Evolutionary conservation across 768 basidiomycete genomes (phyloP), one percentile per base, ranked within the genome.

Genomic region (Rhodotorula diobovata): DNA sequence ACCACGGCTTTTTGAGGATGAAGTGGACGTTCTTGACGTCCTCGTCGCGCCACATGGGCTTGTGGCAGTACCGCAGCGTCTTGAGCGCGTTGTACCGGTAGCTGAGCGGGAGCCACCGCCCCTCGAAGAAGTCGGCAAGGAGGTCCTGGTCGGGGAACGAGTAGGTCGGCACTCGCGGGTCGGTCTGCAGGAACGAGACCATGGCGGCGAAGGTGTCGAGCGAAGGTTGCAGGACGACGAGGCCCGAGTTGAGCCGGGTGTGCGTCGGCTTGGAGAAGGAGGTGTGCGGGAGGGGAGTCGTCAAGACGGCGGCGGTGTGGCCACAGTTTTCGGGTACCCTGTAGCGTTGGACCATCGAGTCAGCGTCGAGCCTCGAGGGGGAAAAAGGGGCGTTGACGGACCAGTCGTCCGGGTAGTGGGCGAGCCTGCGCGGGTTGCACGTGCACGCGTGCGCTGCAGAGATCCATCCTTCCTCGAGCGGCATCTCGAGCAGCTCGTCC

Each of bases 271-370:
- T 91, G 45, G 86, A 85, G 54, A 77, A 67, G 0, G 77, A 59
- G 8, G 81, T 79, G 65, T 84, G 83, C 61, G 72, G 68, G 20
- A 82, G 81, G 11, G 85, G 86, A 32, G 84, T 81, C 48, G 82
- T 82, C 43, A 57, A 83, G 73, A 39, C 54, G 37, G 63, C 79
- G 14, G 83, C 80, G 11, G 89, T 88, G 79, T 92, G 88, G 32
- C 90, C 87, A 80, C 95, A 99, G 77, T 98, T 97, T 69, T 82
- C 87, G n/a, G 95, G 93, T 50, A 87, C 84, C 95, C 95, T 97
- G 75, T 57, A 41, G 25, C 53, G 66, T 12, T 39, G 2, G 18
- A 15, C 18, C 59, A 9, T 41, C 32, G 20, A 25, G 12, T 21
- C 37, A 28, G 41, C 0, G 55, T 30, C 11, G 34, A 25, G 60